These are phyloP conservation scores for Pachysolen tannophilus DNA, from an alignment of 805 yeast species.

Conservation along the genomic window DNA sequence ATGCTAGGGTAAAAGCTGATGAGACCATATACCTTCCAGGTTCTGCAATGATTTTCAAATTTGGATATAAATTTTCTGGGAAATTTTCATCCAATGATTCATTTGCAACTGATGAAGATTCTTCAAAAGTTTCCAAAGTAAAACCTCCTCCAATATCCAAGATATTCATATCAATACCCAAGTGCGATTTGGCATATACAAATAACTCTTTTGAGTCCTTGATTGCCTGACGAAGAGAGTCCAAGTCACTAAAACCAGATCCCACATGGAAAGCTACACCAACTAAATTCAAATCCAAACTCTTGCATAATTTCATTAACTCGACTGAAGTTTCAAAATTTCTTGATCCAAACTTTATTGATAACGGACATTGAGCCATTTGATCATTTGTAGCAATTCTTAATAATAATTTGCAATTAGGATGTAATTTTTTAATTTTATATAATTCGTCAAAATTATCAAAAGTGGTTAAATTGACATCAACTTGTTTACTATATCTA, in stretches of 20 bases:
- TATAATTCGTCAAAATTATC: constrained; percentile 81
- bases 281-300: constrained; percentile 51
- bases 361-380: constrained; percentile 75
- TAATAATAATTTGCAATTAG: constrained; percentile 60
- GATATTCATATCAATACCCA: constrained; percentile 41
- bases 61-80: constrained; percentile 31
- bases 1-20: constrained; percentile 75
- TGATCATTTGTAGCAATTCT: constrained; percentile 89
- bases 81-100: constrained; percentile 49
- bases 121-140: constrained; percentile 47
- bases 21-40: constrained; percentile 91
- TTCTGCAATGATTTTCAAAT: constrained; percentile 66
- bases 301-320: constrained; percentile 54
- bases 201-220: constrained; percentile 64
- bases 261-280: constrained; percentile 98
- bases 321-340: constrained; percentile 41
- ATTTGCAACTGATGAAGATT: constrained; percentile 50
- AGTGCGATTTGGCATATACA: constrained; percentile 40
- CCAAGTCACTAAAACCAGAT: constrained; percentile 77
- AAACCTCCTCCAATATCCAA: constrained; percentile 96
- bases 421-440: constrained; percentile 64
- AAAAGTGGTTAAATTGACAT: constrained; percentile 73
- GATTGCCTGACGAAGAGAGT: constrained; percentile 62
- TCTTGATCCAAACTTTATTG: constrained; percentile 90
- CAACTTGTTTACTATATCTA: constrained; percentile 51